phyloP scores from a whole-genome alignment of 1,284 basidiomycete species.

The Moesziomyces sp. region DNA sequence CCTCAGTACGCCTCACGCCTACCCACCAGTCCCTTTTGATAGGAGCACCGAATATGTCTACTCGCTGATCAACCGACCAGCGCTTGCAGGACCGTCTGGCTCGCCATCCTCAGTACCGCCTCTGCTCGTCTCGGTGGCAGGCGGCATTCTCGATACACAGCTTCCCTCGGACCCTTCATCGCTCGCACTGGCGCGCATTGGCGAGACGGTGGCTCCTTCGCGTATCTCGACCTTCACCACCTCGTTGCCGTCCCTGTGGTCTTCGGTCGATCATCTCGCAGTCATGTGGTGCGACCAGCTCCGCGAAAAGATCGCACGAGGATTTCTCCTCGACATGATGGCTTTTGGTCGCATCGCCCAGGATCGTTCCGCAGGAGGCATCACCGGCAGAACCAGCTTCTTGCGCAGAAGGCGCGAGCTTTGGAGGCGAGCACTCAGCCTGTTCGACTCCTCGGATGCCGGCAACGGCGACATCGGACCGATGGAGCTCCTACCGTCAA shows the following conservation, averaged over 20 bases:
- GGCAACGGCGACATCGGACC: conserved; percentile 35
- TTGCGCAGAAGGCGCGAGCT: conserved; percentile 48
- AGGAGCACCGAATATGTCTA: conserved; percentile 82
- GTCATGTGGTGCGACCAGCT: conserved; percentile 99
- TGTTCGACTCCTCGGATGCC: conserved; percentile 32
- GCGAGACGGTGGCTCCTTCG: conserved; percentile 66
- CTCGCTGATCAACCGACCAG: conserved; percentile 61
- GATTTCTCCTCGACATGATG: conserved; percentile 49
- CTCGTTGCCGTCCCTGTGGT: conserved; percentile 88
- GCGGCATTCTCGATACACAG: conserved; percentile 90
- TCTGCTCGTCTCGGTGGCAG: conserved; percentile 86
- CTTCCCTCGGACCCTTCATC: conserved; percentile 91
- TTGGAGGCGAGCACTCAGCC: conserved; percentile 49
- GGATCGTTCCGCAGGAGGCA: conserved; percentile 22
- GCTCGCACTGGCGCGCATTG: conserved; percentile 70
- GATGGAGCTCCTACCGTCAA: conserved; percentile 11
- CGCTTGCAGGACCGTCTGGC: not conserved
- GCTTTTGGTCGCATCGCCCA: conserved; percentile 40
- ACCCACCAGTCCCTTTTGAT: conserved; percentile 90
- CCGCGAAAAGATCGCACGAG: conserved; percentile 80
- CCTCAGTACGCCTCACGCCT: conserved; percentile 90
- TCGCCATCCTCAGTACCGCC: conserved; percentile 14
- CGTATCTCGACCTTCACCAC: conserved; percentile 75
- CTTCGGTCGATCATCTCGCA: conserved; percentile 91
- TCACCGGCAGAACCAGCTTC: conserved; percentile 16